These are phyloP conservation scores for Tritrichomonas foetus DNA, from an alignment of 208 protist species.

Conservation along the genomic window DNA sequence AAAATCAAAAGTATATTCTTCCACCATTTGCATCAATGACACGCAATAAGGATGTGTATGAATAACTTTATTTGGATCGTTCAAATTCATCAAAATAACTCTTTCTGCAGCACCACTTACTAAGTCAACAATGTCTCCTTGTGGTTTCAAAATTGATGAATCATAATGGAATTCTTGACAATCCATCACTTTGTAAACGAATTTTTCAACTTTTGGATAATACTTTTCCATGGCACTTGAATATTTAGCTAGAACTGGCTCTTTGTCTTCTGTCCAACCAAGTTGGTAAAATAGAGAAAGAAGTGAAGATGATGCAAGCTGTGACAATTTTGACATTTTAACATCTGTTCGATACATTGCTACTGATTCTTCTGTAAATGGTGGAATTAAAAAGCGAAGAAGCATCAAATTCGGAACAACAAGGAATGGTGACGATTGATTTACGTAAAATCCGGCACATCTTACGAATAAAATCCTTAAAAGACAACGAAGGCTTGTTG, in stretches of 20 bases:
- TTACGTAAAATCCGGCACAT: neutral
- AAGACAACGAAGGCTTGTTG: neutral
- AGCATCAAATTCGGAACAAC: neutral
- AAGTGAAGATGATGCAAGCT: neutral
- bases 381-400: neutral
- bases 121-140: neutral
- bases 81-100: neutral
- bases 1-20: conserved; percentile 30
- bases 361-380: neutral
- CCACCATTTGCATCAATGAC: conserved; percentile 13
- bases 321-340: neutral
- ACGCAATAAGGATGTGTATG: neutral
- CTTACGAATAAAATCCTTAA: neutral
- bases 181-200: neutral
- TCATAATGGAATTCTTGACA: neutral
- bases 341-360: neutral
- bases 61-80: neutral
- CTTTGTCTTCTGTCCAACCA: neutral
- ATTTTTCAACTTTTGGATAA: neutral
- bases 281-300: neutral
- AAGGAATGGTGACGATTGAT: neutral
- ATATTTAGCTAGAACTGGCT: neutral
- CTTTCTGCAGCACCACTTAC: neutral
- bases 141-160: neutral
- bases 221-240: neutral